Evolutionary conservation across 768 basidiomycete genomes (phyloP).

Genomic region (Rhodotorula paludigena): DNA sequence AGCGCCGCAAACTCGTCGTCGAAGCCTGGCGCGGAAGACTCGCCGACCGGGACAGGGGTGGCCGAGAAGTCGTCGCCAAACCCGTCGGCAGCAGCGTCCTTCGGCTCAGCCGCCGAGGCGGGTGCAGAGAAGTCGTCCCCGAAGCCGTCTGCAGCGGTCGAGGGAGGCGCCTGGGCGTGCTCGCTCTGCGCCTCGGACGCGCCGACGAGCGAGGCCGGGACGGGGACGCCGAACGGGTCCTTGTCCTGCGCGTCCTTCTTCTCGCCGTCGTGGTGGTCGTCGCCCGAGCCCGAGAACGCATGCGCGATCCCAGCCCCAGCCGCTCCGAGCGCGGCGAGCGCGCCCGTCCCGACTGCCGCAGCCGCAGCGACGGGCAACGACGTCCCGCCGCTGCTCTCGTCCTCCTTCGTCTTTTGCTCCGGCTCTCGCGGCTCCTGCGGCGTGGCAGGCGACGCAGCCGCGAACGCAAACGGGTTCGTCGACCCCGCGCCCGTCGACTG

Average conservation of each 20-base stretch:
- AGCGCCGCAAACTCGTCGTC: slow-evolving; percentile 2
- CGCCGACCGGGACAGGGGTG: background rate
- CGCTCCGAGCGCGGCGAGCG: slow-evolving; percentile 25
- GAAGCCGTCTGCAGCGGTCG: slow-evolving; percentile 17
- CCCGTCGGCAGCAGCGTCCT: background rate
- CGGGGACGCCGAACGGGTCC: slow-evolving; percentile 36
- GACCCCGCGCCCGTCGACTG: background rate
- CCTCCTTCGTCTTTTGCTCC: background rate
- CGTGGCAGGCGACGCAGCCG: background rate
- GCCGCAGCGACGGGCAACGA: slow-evolving; percentile 27
- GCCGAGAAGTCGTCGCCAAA: background rate
- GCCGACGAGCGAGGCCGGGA: too few species aligned
- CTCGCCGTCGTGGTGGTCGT: slow-evolving; percentile 49
- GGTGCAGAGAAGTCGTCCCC: slow-evolving; percentile 11
- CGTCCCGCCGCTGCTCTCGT: background rate
- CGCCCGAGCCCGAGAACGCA: slow-evolving; percentile 1
- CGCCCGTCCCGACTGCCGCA: slow-evolving; percentile 28
- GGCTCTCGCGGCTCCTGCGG: background rate
- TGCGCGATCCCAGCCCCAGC: slow-evolving; percentile 1
- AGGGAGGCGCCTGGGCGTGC: background rate
- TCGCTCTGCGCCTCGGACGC: too few species aligned
- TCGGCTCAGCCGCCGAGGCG: background rate
- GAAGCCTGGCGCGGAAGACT: background rate
- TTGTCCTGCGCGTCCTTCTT: slow-evolving; percentile 54
- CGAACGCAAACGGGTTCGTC: slow-evolving; percentile 24